Base-by-base conservation (phyloP, 2,329 filamentous ascomycete species). In the Colletotrichum higginsianum region DNA sequence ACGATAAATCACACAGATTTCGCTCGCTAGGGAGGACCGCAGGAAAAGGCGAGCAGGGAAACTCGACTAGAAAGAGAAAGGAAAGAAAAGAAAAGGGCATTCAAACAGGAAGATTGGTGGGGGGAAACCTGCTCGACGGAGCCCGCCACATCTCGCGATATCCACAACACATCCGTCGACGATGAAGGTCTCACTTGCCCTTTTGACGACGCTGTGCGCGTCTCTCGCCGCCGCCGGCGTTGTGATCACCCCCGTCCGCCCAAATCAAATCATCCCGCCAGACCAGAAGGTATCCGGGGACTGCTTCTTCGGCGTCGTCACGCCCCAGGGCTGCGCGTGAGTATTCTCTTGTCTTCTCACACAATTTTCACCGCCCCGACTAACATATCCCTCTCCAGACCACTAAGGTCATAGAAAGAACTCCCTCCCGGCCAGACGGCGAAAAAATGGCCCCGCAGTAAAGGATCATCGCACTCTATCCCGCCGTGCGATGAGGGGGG, bases 321-420 rank as follows among this genome's bases (percentile, higher is more conserved):
- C 88, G 42, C 87, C 88, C 5, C 80, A 84, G 65, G 88, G 88
- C 44, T 90, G 88, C 86, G 88, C 82, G 88, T 90, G 77, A 75
- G 87, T 83, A 42, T 18, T 21, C 11, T 1, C 2, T 8, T 2
- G 30, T 7, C 8, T 8, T 9, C 9, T 35, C 30, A 11, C 8
- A 35, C 30, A 35, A 7, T 35, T 35, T 35, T 9, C 30, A 35
- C 9, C 30, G 30, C 30, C 49, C 5, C 16, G 11, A 23, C 49
- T 63, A 30, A 63, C 49, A 62, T 15, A 6, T 26, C 0, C 0
- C 9, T 9, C 2, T 9, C 4, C 16, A 71, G 68, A 35, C 68
- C 68, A 18, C 26, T 71, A 38, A 47, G 65, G 30, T 63, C 58
- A 58, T 67, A 26, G 63, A 35, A n/a, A 35, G 8, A 11, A 9